Conservation (phyloP, 352 stramenopile species). For the Blastocystis sp. region DNA sequence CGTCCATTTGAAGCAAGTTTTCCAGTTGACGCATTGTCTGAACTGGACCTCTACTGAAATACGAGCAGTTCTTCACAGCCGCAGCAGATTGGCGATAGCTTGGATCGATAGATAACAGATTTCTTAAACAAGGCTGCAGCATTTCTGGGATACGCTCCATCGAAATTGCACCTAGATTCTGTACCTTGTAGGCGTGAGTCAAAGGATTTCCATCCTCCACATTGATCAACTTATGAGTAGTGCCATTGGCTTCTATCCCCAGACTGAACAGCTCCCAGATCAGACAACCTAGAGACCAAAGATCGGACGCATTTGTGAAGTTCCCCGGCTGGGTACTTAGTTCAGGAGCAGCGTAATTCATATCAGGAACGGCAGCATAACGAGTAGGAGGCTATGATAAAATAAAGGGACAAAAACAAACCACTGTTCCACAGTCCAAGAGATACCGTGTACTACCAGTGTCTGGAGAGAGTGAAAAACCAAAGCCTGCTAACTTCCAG, state of each 20-base stretch:
- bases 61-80: constrained; percentile 40
- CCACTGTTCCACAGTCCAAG: constrained; percentile 26
- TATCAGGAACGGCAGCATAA: constrained; percentile 69
- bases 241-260: constrained; percentile 72
- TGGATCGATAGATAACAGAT: neutral
- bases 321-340: constrained; percentile 75
- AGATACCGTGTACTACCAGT: constrained; percentile 71
- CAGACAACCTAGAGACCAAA: constrained; percentile 77
- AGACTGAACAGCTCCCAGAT: constrained; percentile 78
- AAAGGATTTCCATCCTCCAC: constrained; percentile 79
- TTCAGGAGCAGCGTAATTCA: constrained; percentile 78
- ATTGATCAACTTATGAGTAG: constrained; percentile 75
- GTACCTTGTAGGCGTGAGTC: constrained; percentile 78
- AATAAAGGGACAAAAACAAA: neutral
- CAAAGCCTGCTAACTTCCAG: constrained; percentile 81
- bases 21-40: constrained; percentile 55
- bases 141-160: constrained; percentile 52
- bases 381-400: neutral
- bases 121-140: neutral
- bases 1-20: constrained; percentile 1
- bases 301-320: constrained; percentile 76
- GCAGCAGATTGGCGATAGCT: neutral
- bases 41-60: constrained; percentile 44
- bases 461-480: constrained; percentile 73
- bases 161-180: constrained; percentile 70